Evolutionary conservation across 2,329 filamentous ascomycete species (phyloP), one percentile per base, ranked within the genome.

Genomic region (Pseudocercospora macadamiae): DNA sequence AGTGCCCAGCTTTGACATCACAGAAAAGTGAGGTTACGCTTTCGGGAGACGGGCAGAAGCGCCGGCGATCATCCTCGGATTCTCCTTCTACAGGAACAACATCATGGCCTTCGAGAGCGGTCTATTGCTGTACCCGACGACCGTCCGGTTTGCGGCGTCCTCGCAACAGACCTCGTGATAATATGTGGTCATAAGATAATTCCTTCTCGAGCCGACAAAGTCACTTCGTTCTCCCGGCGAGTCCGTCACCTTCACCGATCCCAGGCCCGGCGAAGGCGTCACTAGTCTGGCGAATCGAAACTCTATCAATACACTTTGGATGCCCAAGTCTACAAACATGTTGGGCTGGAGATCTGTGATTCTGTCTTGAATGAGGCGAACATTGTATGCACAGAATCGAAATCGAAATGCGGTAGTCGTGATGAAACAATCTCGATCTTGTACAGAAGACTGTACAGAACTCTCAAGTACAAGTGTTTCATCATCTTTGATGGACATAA

Each of bases 1-100:
- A 30, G 16, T 28, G 32, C 18, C 28, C 39, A 54, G 36, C 37
- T 42, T 47, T 45, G 42, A 45, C 42, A 45, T 45, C 42, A 45
- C 42, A 14, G 12, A 26, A 45, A 45, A 45, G 23, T 21, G 42
- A n/a, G 42, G 42, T 45, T 45, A 45, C 42, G 25, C 42, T 45
- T 45, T 5, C 42, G 42, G 42, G 42, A 45, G 21, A 5, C 42
- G 42, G 42, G 8, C n/a, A 21, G 42, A 14, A 26, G 18, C 42
- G 42, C 21, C 42, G 42, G 21, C 42, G 42, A 45, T 45, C 42
- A 45, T 5, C 42, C 16, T n/a, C 23, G 39, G 19, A 18, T 19
- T 10, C 42, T 26, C 42, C 42, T 25, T 23, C 21, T 21, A 45
- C 7, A n/a, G n/a, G 34, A 32, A 23, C 18, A 25, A 21, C 42